Conservation (phyloP, 108 stramenopile genomes). For the Fragilariopsis cylindrus region DNA sequence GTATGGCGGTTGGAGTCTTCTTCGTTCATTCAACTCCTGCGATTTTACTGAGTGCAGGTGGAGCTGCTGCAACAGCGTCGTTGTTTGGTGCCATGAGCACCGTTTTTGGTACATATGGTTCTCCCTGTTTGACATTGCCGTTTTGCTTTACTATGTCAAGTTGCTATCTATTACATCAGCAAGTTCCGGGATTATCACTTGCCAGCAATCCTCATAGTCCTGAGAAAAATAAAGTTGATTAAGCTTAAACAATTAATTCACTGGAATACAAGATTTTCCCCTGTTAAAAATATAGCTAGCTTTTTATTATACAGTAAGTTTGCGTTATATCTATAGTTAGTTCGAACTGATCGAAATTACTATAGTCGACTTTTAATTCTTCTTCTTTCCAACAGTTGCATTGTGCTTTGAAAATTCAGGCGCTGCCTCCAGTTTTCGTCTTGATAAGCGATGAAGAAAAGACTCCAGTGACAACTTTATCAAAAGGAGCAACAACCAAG, state of each 20-base stretch:
- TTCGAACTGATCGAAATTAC: not conserved
- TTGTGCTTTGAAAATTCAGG: slow-evolving; percentile 41
- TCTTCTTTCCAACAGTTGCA: slow-evolving; percentile 30
- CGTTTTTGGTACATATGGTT: slow-evolving; percentile 55
- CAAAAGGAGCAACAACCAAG: slow-evolving; percentile 42
- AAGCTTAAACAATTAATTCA: not conserved
- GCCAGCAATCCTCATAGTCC: slow-evolving; percentile 73
- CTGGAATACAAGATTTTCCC: not conserved
- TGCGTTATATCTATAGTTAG: not conserved
- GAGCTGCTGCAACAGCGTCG: slow-evolving; percentile 69
- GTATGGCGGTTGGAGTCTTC: slow-evolving; percentile 77
- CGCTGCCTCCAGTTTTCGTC: slow-evolving; percentile 39
- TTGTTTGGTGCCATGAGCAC: slow-evolving; percentile 71
- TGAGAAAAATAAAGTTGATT: slow-evolving; percentile 49
- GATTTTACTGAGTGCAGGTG: slow-evolving; percentile 50
- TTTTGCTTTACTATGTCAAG: slow-evolving; percentile 73
- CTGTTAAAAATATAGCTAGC: not conserved
- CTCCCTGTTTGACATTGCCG: slow-evolving; percentile 76
- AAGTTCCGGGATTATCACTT: slow-evolving; percentile 52
- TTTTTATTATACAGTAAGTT: not conserved
- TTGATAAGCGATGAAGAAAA: slow-evolving; percentile 33
- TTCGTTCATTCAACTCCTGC: slow-evolving; percentile 61
- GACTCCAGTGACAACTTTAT: slow-evolving; percentile 40
- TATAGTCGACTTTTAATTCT: slow-evolving; percentile 6
- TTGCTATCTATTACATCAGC: slow-evolving; percentile 61